Evolutionary conservation across 2,329 filamentous ascomycete species (phyloP), one percentile per base, ranked within the genome.

Genomic region (Tolypocladium guangdongense): DNA sequence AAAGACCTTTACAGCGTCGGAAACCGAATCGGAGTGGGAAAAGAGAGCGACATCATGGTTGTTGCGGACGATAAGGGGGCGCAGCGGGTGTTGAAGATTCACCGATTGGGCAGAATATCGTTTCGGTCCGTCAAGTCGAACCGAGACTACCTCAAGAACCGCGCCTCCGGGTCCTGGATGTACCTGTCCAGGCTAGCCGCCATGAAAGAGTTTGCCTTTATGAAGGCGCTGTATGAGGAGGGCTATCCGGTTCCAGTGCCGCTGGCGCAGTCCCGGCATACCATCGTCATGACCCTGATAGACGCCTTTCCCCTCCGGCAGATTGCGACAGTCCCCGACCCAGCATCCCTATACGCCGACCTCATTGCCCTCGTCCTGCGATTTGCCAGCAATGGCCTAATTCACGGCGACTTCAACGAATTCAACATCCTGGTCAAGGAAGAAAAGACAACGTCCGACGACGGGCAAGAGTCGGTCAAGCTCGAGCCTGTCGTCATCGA

Each of bases 341-440:
- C 92, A 0, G 88, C 90, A 3, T 74, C 74, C n/a, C 77, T 99
- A 7, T 99, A 99, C 66, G 85, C 84, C n/a, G 90, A 97, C 56
- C 75, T 99, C 36, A 95, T 99, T 64, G 79, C 83, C 43, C 81
- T 96, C 61, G 90, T 99, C 53, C 75, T 99, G 45, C 81, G 84
- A 32, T 77, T 99, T 41, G 92, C 93, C 7, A 83, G 83, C 57
- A 84, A 91, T 60, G 93, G 93, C 7, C 75, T 99, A 49, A 99
- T 99, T 57, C 93, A 99, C 66, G 93, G 93, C 57, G 93, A 99
- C 68, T 99, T 95, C 75, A 99, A 99, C 74, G 95, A 99, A 70
- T 99, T 99, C 78, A 99, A 99, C 68, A 92, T 99, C 58, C 75
- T 99, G 36, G 84, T 99, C 67, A 90, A 93, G 66, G 92, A 97